Conservation (phyloP, 192 early-diverging fungal genomes). For the Linnemannia exigua region DNA sequence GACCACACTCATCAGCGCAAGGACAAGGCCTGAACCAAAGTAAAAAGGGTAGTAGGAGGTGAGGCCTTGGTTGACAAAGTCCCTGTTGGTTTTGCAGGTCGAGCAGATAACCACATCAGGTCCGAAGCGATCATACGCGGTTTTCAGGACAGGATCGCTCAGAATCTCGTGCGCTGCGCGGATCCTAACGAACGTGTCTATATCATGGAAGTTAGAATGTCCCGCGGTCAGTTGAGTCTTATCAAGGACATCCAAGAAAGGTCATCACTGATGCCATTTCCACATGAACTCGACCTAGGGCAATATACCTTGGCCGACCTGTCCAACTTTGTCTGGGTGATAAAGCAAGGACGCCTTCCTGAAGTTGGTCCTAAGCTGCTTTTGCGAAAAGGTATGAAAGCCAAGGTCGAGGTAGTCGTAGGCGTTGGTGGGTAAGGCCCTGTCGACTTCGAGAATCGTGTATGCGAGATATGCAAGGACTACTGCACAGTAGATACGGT, state of each 20-base stretch:
- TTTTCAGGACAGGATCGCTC: conserved; percentile 45
- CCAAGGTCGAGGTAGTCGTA: conserved; percentile 56
- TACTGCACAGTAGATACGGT: conserved; percentile 58
- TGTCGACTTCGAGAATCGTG: conserved; percentile 58
- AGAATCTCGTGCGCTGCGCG: conserved; percentile 55
- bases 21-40: conserved; percentile 51
- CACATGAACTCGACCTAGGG: neutral
- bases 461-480: conserved; percentile 59
- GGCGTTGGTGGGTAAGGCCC: conserved; percentile 42
- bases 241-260: neutral
- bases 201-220: neutral
- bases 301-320: conserved; percentile 32
- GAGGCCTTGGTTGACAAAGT: conserved; percentile 33
- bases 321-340: conserved; percentile 57
- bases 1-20: conserved; percentile 58
- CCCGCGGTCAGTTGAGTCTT: neutral
- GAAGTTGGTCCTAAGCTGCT: conserved; percentile 55
- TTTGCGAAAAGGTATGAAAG: conserved; percentile 48
- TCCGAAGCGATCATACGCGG: conserved; percentile 61
- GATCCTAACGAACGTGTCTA: conserved; percentile 53
- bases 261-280: neutral
- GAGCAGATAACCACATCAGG: conserved; percentile 41
- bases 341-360: conserved; percentile 54
- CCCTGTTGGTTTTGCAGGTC: conserved; percentile 47
- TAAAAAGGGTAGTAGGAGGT: conserved; percentile 53